Evolutionary conservation across 2,329 filamentous ascomycete genomes (phyloP).

Genomic region (Alternaria gaisen): DNA sequence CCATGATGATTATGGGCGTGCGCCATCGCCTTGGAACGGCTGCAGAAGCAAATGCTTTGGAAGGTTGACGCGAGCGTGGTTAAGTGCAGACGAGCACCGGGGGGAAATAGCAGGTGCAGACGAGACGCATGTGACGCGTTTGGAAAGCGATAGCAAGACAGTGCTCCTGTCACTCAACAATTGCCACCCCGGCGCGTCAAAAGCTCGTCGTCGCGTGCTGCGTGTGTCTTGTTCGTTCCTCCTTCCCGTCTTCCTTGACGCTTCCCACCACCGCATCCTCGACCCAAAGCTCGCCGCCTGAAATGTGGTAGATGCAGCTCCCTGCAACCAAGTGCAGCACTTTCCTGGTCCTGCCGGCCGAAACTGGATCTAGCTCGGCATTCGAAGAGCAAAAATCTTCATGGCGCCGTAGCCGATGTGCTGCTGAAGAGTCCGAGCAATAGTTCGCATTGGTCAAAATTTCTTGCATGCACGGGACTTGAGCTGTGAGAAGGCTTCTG

Average conservation of each 20-base stretch:
- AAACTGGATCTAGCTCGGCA: slow-evolving; percentile 16
- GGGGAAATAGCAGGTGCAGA: slow-evolving; percentile 16
- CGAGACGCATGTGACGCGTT: slow-evolving; percentile 13
- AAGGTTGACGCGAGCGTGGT: slow-evolving; percentile 18
- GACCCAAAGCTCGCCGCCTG: not conserved
- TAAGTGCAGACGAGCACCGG: slow-evolving; percentile 14
- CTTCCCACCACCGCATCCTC: not conserved
- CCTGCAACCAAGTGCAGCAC: slow-evolving; percentile 11
- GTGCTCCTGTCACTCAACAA: slow-evolving; percentile 6
- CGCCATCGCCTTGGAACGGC: slow-evolving; percentile 11
- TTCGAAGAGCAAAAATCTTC: slow-evolving; percentile 16
- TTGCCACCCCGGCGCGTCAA: not conserved
- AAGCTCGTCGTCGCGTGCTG: not conserved
- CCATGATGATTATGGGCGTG: slow-evolving; percentile 11
- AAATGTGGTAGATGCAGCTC: slow-evolving; percentile 6
- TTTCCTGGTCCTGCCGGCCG: slow-evolving; percentile 12
- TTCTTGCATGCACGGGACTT: slow-evolving; percentile 16
- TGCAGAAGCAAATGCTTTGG: slow-evolving; percentile 10
- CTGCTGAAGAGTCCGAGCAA: slow-evolving; percentile 9
- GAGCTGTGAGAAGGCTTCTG: slow-evolving; percentile 13
- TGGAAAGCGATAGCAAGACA: slow-evolving; percentile 7
- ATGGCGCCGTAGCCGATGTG: slow-evolving; percentile 16
- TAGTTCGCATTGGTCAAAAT: slow-evolving; percentile 12
- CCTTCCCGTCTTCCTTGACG: not conserved
- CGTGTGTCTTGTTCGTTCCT: not conserved